Evolutionary conservation across 345 rosid species (phyloP).

Genomic region (Citrus cavaleriei): DNA sequence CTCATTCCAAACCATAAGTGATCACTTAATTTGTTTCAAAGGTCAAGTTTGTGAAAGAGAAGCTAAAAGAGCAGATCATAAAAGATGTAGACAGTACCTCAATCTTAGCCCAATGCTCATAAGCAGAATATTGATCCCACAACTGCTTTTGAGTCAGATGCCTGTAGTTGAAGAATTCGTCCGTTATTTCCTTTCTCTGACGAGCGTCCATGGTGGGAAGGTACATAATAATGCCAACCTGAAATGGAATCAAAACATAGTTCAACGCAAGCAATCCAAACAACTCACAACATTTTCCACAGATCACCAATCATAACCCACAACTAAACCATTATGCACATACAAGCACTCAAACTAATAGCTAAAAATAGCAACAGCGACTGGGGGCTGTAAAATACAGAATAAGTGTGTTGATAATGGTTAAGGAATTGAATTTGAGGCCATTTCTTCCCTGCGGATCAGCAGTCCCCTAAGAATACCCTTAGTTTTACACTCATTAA

Average conservation of each 20-base stretch:
- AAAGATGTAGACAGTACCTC: slow-evolving; percentile 54
- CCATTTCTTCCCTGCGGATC: neutral
- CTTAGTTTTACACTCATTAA: no score
- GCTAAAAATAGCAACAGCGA: neutral
- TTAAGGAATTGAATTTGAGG: neutral
- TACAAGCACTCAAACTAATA: neutral
- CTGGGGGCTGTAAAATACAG: neutral
- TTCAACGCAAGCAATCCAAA: neutral
- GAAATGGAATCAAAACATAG: slow-evolving; percentile 7
- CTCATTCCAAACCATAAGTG: neutral
- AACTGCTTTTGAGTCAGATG: slow-evolving; percentile 54
- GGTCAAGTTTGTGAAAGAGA: neutral
- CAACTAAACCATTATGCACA: neutral
- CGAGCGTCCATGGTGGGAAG: slow-evolving; percentile 92
- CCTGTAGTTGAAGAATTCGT: slow-evolving; percentile 88
- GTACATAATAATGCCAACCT: slow-evolving; percentile 99
- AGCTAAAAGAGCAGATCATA: slow-evolving; percentile 1
- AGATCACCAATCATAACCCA: neutral
- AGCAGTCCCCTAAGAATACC: no score
- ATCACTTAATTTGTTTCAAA: neutral
- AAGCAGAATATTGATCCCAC: slow-evolving; percentile 85
- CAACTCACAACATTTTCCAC: neutral
- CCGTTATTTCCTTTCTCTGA: slow-evolving; percentile 93
- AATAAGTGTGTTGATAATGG: neutral
- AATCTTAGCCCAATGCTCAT: slow-evolving; percentile 96